Conservation (phyloP, 1,139 yeast species). For the Kurtzmaniella quercitrusa region DNA sequence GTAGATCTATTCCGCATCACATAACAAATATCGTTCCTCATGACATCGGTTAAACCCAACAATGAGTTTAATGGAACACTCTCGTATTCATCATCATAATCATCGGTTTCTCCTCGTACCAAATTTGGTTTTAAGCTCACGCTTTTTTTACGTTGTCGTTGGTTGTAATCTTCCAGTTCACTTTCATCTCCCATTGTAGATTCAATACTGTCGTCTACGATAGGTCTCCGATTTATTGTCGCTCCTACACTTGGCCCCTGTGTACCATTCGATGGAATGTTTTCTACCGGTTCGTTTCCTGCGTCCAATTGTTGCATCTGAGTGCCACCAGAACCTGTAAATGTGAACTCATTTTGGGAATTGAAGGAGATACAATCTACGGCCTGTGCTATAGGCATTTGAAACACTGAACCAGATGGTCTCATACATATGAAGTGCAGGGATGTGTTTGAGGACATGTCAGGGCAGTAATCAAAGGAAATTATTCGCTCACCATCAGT, state of each 20-base stretch:
- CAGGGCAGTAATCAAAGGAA: conserved; percentile 79
- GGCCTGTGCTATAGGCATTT: conserved; percentile 72
- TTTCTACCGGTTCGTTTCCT: neutral
- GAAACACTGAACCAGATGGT: conserved; percentile 81
- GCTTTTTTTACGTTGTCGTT: conserved; percentile 4
- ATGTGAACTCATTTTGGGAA: conserved; percentile 64
- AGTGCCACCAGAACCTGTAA: conserved; percentile 62
- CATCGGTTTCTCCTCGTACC: conserved; percentile 15
- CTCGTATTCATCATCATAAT: conserved; percentile 23
- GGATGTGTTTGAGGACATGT: conserved; percentile 39
- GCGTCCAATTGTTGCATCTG: conserved; percentile 34
- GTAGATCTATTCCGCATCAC: conserved; percentile 67
- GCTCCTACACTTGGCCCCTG: conserved; percentile 9
- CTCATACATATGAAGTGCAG: conserved; percentile 75
- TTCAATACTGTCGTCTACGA: conserved; percentile 13
- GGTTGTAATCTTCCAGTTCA: conserved; percentile 10
- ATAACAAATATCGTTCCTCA: conserved; percentile 62
- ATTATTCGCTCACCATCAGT: conserved; percentile 79
- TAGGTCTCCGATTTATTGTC: conserved; percentile 13
- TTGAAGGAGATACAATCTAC: conserved; percentile 63
- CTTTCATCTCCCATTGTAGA: conserved; percentile 31
- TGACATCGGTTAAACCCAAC: conserved; percentile 31
- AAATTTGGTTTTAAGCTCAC: neutral
- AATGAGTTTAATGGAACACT: conserved; percentile 28
- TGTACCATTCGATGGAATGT: neutral